These are phyloP conservation scores for Pseudonitzschia multiseries DNA, from an alignment of 108 stramenopile species.

Conservation along the genomic window DNA sequence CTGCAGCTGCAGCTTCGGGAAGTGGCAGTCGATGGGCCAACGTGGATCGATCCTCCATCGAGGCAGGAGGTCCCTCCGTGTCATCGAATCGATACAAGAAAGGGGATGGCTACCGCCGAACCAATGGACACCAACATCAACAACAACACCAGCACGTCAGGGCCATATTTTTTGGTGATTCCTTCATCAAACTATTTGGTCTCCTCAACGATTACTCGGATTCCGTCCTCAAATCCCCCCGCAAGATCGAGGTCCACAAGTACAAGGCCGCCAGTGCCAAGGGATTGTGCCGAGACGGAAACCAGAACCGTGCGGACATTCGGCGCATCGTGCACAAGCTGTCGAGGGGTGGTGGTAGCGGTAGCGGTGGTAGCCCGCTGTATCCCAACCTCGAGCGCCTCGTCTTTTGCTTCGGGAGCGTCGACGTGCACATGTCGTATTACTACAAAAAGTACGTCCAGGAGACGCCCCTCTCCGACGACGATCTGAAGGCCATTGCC, in stretches of 20 bases:
- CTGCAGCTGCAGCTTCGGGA: background rate
- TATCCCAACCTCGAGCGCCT: slow-evolving; percentile 10
- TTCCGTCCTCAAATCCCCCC: background rate
- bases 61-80: background rate
- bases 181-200: slow-evolving; percentile 25
- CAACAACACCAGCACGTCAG: slow-evolving; percentile 13
- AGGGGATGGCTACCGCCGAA: too few relatives aligned
- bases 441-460: slow-evolving; percentile 24
- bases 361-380: background rate
- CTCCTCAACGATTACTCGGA: slow-evolving; percentile 1
- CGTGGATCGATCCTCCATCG: background rate
- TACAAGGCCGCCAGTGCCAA: slow-evolving; percentile 24
- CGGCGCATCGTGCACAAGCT: background rate
- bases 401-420: slow-evolving; percentile 28
- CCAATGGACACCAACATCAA: background rate
- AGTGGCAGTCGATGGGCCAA: slow-evolving; percentile 7
- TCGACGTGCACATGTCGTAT: slow-evolving; percentile 25
- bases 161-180: slow-evolving; percentile 27
- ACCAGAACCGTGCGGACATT: background rate
- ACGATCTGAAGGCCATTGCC: slow-evolving; percentile 2
- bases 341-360: too few relatives aligned
- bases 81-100: background rate
- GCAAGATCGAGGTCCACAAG: slow-evolving; percentile 2
- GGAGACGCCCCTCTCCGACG: background rate
- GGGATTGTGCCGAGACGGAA: slow-evolving; percentile 12